Conservation (phyloP, 1,284 basidiomycete genomes). For the Ceratobasidium sp. region DNA sequence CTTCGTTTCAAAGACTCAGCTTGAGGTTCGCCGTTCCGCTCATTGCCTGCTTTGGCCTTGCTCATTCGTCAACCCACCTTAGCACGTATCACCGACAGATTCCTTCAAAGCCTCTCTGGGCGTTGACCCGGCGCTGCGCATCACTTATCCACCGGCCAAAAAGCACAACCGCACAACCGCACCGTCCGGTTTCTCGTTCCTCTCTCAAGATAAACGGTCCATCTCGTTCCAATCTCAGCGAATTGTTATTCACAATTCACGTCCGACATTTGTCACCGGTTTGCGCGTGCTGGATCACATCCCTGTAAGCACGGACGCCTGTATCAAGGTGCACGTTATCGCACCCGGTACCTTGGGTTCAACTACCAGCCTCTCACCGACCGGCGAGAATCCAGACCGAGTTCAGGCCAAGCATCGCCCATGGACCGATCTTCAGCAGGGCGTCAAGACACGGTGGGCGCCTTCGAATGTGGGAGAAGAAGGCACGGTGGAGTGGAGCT, state of each 20-base stretch:
- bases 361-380: conserved; percentile 8
- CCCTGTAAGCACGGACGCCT: conserved; percentile 43
- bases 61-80: not conserved
- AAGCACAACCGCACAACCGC: conserved; percentile 34
- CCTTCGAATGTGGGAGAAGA: conserved; percentile 35
- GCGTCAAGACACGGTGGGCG: conserved; percentile 35
- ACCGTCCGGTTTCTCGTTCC: conserved; percentile 22
- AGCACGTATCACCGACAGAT: conserved; percentile 43
- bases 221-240: conserved; percentile 41
- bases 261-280: conserved; percentile 25
- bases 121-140: conserved; percentile 41
- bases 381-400: conserved; percentile 3
- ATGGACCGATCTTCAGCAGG: conserved; percentile 24
- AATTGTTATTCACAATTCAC: conserved; percentile 43
- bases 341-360: conserved; percentile 40
- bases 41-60: not conserved
- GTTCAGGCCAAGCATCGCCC: conserved; percentile 17
- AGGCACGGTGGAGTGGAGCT: conserved; percentile 44
- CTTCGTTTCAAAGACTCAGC: conserved; percentile 42
- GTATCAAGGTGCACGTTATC: conserved; percentile 42
- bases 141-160: conserved; percentile 42
- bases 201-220: conserved; percentile 26
- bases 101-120: conserved; percentile 43
- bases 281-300: conserved; percentile 43
- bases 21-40: not conserved